Evolutionary conservation across 2,329 filamentous ascomycete genomes (phyloP), one percentile per base, ranked within the genome.

Genomic region (Paecilomyces variotii): DNA sequence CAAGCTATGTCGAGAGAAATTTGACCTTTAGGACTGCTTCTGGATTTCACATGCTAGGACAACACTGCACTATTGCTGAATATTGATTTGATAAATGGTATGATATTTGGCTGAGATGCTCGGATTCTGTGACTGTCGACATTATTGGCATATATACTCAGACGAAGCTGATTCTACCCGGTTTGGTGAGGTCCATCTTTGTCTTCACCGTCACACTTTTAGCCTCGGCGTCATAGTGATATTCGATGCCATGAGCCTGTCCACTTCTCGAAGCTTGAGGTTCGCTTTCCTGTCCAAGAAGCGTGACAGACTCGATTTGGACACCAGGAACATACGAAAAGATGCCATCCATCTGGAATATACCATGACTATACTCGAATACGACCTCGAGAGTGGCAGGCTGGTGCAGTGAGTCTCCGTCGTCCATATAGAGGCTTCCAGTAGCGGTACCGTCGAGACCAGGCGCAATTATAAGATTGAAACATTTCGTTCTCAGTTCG

Each of bases 401-500:
- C 71, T 89, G 88, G 59, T 82, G 75, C 55, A 92, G 65, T 27
- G 82, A 85, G 59, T 86, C 84, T 7, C 90, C 90, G 61, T 95
- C 90, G 64, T 94, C 90, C 4, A 94, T 75, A 70, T 92, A 94
- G 58, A 94, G 76, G 56, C 79, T 78, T 0, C 90, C 90, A 1
- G 68, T 71, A 0, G 90, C 90, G 5, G 76, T 82, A 2, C 87
- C 88, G 56, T 87, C 76, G 0, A 70, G 67, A 4, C 81, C 84
- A 0, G 88, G 80, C 0, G 89, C 87, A 52, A 95, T 80, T 35
- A 93, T 67, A 55, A 95, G 76, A 68, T 87, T 81, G 74, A 93
- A 93, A 63, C 85, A 79, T 64, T 88, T 78, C 63, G 83, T 79
- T 51, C 82, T 78, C 50, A 86, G 72, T 27, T 78, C 88, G 69